Base-by-base conservation (phyloP, 108 stramenopile species). In the Halocafeteria seosinensis region DNA sequence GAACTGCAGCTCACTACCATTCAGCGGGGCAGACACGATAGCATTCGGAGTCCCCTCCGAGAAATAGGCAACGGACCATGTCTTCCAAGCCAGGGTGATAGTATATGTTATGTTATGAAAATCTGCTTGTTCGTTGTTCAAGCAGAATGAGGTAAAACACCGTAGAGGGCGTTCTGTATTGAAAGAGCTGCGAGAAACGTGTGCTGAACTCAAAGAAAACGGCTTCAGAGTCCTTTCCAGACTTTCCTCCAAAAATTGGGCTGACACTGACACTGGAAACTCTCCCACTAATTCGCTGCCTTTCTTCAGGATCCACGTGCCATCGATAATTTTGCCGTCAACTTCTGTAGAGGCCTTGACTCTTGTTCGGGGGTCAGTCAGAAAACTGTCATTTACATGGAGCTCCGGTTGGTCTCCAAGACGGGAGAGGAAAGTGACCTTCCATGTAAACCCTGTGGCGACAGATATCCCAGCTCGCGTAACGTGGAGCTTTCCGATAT, bases 251-350 rank as follows among this genome's bases (percentile, higher is more conserved):
- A n/a, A 34, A 0, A 73, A 31, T 13, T 52, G 42, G 25, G 50
- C 55, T 23, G 34, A 33, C 30, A 71, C 76, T 0, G 76, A 50
- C 17, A 55, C 73, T 8, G 26, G 37, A 25, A 32, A 32, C n/a
- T 52, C 13, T 17, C 76, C 36, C 0, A 28, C 34, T 29, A 28
- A 26, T 0, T 84, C 64, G 1, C 79, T 84, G 11, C 73, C 51
- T 58, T 85, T 85, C 13, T 26, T 58, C 50, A 88, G 75, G 34
- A 76, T 30, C 68, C 87, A 88, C 0, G 26, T 38, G 3, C 85
- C 85, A 51, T 80, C 84, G 25, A 87, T 69, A 0, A 65, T 35
- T 66, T 85, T 88, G 12, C 85, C 85, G 28, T 82, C 50, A 47
- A 31, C 38, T 0, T 75, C 12, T 30, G 84, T 85, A 11, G 67